Evolutionary conservation across 2,329 filamentous ascomycete species (phyloP).

Genomic region (Pseudocercospora ulei): DNA sequence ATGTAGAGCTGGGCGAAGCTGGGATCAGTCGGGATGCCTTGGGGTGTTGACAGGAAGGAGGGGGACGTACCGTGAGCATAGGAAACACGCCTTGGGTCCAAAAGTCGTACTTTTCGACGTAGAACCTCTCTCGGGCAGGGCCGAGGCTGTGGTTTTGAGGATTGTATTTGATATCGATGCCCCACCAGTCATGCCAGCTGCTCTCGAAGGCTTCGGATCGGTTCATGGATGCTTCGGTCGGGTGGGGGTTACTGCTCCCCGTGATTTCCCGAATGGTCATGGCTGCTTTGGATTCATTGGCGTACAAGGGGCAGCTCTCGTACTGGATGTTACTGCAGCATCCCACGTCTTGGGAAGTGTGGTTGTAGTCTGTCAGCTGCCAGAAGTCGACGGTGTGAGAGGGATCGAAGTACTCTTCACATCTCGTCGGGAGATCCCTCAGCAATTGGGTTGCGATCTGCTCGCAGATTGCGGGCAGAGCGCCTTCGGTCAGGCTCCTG

Average conservation of each 20-base stretch:
- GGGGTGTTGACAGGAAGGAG: not conserved
- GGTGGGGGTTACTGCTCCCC: not conserved
- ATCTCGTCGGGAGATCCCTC: not conserved
- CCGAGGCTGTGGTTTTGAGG: not conserved
- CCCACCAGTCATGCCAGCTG: conserved; percentile 4
- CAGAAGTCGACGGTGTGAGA: not conserved
- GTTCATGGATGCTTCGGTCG: not conserved
- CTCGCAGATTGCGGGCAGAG: conserved; percentile 1
- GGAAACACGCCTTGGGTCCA: conserved; percentile 1
- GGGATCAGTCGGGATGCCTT: not conserved
- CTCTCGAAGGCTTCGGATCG: not conserved
- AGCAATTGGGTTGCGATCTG: not conserved
- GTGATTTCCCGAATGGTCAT: not conserved
- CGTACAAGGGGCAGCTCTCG: conserved; percentile 2
- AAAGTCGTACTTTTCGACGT: not conserved
- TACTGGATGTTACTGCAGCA: conserved; percentile 4
- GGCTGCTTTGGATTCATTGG: conserved; percentile 3
- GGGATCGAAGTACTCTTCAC: not conserved
- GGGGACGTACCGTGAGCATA: not conserved
- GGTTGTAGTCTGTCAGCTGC: conserved; percentile 1
- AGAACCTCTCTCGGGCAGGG: not conserved
- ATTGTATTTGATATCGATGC: not conserved
- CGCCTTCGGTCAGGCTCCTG: not conserved
- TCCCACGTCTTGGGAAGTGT: not conserved
- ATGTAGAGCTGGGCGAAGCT: not conserved